phyloP scores from a whole-genome alignment of 202 grass and related monocot genomes.

The Setaria italica region DNA sequence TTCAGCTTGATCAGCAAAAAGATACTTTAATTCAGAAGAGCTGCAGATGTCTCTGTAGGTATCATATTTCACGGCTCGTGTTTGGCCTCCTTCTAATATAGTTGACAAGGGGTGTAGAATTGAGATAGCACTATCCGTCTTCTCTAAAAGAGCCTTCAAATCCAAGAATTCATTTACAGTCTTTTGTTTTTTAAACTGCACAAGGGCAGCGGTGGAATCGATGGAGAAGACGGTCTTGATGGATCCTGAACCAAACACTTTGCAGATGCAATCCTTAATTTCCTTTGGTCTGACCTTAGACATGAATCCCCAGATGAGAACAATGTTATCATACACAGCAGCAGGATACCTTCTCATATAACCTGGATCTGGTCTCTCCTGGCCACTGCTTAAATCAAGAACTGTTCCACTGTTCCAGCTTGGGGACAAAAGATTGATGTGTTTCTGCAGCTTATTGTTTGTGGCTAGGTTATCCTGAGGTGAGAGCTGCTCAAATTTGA shows the following conservation, averaged over 20 bases:
- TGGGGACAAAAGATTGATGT: slow-evolving; percentile 71
- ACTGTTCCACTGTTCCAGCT: slow-evolving; percentile 86
- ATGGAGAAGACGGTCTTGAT: slow-evolving; percentile 69
- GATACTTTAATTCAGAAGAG: slow-evolving; percentile 64
- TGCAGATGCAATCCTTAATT: slow-evolving; percentile 75
- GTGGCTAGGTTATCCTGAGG: slow-evolving; percentile 57
- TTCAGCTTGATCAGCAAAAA: slow-evolving; percentile 87
- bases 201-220: slow-evolving; percentile 70
- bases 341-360: slow-evolving; percentile 72
- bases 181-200: slow-evolving; percentile 82
- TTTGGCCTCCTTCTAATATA: slow-evolving; percentile 86
- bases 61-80: slow-evolving; percentile 70
- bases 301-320: slow-evolving; percentile 86
- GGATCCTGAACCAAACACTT: slow-evolving; percentile 77
- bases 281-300: slow-evolving; percentile 65
- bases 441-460: slow-evolving; percentile 63
- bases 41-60: slow-evolving; percentile 81
- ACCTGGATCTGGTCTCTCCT: slow-evolving; percentile 67
- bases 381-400: slow-evolving; percentile 74
- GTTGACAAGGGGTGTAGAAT: slow-evolving; percentile 78
- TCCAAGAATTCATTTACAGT: slow-evolving; percentile 71
- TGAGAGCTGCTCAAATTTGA: slow-evolving; percentile 70
- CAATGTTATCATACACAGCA: slow-evolving; percentile 61
- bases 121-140: slow-evolving; percentile 63
- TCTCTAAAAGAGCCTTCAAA: slow-evolving; percentile 75